Evolutionary conservation across 768 basidiomycete genomes (phyloP).

Genomic region (Panaeolus cyanescens): DNA sequence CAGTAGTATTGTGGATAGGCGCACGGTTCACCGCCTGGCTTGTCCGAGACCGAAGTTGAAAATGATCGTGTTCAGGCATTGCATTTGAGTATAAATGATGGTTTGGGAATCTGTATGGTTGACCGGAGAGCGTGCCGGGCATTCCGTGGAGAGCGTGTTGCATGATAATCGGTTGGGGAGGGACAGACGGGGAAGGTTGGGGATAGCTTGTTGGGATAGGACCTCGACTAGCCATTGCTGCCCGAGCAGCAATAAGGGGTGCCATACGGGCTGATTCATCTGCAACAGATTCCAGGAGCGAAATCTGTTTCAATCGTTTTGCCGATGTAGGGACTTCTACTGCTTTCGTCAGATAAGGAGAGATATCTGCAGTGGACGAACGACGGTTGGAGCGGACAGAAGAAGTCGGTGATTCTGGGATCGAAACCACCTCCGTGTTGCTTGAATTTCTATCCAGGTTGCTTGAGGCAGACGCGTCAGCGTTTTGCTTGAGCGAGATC

Average conservation of each 20-base stretch:
- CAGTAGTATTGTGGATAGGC: slow-evolving; percentile 29
- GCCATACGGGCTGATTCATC: slow-evolving; percentile 73
- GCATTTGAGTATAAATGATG: slow-evolving; percentile 8
- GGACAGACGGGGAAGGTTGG: slow-evolving; percentile 19
- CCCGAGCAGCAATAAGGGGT: slow-evolving; percentile 34
- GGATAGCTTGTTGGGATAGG: slow-evolving; percentile 12
- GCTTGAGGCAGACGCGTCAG: neutral
- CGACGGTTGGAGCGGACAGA: slow-evolving; percentile 26
- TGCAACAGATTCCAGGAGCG: slow-evolving; percentile 70
- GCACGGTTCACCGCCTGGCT: slow-evolving; percentile 44
- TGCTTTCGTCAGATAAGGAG: slow-evolving; percentile 64
- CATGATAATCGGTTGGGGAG: slow-evolving; percentile 27
- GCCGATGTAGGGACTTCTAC: slow-evolving; percentile 57
- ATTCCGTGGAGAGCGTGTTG: neutral
- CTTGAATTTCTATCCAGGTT: neutral
- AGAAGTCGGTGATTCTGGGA: slow-evolving; percentile 30
- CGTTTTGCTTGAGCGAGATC: neutral
- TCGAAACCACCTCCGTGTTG: slow-evolving; percentile 12
- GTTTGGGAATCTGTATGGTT: slow-evolving; percentile 17
- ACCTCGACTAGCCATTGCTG: slow-evolving; percentile 20
- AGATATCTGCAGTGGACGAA: slow-evolving; percentile 64
- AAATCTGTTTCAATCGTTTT: slow-evolving; percentile 68
- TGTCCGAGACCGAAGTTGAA: slow-evolving; percentile 49
- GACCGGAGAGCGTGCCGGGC: neutral
- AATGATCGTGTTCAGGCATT: slow-evolving; percentile 27